phyloP scores from a whole-genome alignment of 345 rosid genomes.

The Eucalyptus pauciflora region DNA sequence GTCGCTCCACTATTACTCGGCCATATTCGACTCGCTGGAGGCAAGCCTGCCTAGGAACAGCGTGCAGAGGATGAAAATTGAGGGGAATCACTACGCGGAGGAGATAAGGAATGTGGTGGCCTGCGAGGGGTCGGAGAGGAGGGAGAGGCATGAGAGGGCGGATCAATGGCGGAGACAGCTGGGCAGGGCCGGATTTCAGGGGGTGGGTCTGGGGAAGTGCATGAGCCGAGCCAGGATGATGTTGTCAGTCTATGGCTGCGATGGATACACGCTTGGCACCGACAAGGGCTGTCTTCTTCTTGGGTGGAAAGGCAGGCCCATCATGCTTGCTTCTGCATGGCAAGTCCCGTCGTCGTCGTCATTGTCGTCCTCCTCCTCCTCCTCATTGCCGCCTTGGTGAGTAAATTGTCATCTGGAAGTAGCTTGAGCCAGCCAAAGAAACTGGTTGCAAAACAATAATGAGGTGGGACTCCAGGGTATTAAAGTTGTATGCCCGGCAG shows the following conservation, averaged over 20 bases:
- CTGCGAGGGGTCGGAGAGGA: constrained; percentile 31
- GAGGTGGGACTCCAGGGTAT: not conserved
- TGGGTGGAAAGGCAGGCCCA: constrained; percentile 62
- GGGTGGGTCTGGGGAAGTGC: constrained; percentile 24
- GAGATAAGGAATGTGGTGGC: constrained; percentile 53
- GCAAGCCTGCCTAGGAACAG: constrained; percentile 38
- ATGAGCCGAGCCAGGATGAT: constrained; percentile 47
- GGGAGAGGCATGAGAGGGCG: constrained; percentile 55
- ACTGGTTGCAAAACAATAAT: not conserved
- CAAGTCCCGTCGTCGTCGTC: constrained; percentile 6
- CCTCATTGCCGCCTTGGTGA: not conserved
- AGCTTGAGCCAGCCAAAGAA: not conserved
- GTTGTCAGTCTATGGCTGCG: constrained; percentile 49
- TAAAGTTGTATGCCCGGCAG: not conserved
- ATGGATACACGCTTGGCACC: constrained; percentile 32
- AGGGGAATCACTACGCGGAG: constrained; percentile 36
- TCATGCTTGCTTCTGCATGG: constrained; percentile 64
- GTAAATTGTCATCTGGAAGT: not conserved
- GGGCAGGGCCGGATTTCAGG: constrained; percentile 61
- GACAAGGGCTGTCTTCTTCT: constrained; percentile 51
- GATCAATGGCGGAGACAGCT: constrained; percentile 60
- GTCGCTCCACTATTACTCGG: constrained; percentile 59
- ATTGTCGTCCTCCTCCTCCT: not conserved
- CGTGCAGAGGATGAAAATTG: constrained; percentile 44
- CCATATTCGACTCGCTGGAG: constrained; percentile 54